phyloP scores from a whole-genome alignment of 257 asterid genomes.

The Nicotiana obtusifolia region DNA sequence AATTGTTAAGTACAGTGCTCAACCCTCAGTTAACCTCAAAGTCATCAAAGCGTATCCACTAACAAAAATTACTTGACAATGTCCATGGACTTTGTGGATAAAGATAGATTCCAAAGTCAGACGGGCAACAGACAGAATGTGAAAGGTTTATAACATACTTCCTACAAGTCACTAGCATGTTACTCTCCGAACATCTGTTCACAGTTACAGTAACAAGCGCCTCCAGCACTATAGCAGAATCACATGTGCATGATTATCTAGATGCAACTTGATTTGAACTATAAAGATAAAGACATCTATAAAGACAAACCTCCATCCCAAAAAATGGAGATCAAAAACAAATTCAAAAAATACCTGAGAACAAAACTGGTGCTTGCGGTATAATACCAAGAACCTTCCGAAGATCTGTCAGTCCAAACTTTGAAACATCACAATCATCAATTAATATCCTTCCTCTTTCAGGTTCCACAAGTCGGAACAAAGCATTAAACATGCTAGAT shows the following conservation, averaged over 20 bases:
- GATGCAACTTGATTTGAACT: not conserved
- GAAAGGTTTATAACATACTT: not conserved
- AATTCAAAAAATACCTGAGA: constrained; percentile 61
- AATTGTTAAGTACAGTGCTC: not conserved
- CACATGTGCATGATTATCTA: not conserved
- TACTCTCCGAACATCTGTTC: not conserved
- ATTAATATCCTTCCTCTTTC: constrained; percentile 76
- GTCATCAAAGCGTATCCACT: not conserved
- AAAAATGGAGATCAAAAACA: not conserved
- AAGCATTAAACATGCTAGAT: constrained; percentile 95
- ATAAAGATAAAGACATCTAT: not conserved
- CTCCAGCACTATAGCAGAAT: not conserved
- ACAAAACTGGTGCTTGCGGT: constrained; percentile 94
- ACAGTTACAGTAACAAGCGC: not conserved
- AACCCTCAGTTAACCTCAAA: not conserved
- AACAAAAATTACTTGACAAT: not conserved
- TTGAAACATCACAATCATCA: constrained; percentile 69
- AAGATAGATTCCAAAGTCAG: not conserved
- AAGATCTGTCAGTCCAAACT: constrained; percentile 80
- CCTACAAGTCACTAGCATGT: not conserved
- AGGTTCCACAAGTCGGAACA: constrained; percentile 85
- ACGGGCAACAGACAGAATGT: not conserved
- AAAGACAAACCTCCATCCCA: not conserved
- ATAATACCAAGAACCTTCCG: constrained; percentile 93
- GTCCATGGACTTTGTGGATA: not conserved